A percentile compares a stretch with the other conserved stretches of the same genome.
phyloP scores from a whole-genome alignment of 805 yeast genomes.

The Sugiyamaella chiloensis region DNA sequence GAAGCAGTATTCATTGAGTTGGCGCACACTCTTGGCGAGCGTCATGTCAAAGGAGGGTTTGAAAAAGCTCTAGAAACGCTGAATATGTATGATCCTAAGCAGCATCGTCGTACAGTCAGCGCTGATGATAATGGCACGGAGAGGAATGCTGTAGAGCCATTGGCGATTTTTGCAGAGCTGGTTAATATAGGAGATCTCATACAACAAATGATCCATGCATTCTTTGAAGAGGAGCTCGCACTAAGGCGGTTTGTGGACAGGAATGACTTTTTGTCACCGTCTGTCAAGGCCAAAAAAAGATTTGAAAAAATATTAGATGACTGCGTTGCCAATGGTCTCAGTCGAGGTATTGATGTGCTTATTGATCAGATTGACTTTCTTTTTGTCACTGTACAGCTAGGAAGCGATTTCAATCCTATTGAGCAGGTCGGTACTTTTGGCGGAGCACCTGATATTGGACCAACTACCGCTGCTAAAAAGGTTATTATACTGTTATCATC shows the following conservation, averaged over 20 bases:
- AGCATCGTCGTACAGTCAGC: conserved; percentile 30
- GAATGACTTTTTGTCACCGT: conserved; percentile 74
- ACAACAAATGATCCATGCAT: conserved; percentile 86
- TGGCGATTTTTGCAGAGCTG: conserved; percentile 81
- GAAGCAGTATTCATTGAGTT: conserved; percentile 68
- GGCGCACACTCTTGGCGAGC: conserved; percentile 57
- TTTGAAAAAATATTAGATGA: conserved; percentile 81
- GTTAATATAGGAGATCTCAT: conserved; percentile 91
- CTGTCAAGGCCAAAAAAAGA: conserved; percentile 73
- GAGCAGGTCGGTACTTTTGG: conserved; percentile 6
- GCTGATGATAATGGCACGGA: conserved; percentile 20
- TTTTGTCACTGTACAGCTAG: conserved; percentile 52
- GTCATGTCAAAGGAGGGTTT: conserved; percentile 85
- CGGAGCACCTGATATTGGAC: conserved; percentile 36
- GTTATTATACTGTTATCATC: conserved; percentile 61
- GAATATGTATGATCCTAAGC: conserved; percentile 64
- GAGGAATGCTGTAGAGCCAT: conserved; percentile 60
- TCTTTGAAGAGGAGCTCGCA: conserved; percentile 79
- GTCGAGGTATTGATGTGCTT: conserved; percentile 85
- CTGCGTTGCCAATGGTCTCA: conserved; percentile 88
- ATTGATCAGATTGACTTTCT: conserved; percentile 73
- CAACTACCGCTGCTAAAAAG: conserved; percentile 63
- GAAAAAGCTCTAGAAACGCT: conserved; percentile 71
- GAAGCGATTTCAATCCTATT: conserved; percentile 60
- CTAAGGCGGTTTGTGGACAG: conserved; percentile 56